Percentiles rank a stretch among this genome's conserved stretches.
Conservation (phyloP, 2,329 filamentous ascomycete genomes). For the Aureobasidium sp. region DNA sequence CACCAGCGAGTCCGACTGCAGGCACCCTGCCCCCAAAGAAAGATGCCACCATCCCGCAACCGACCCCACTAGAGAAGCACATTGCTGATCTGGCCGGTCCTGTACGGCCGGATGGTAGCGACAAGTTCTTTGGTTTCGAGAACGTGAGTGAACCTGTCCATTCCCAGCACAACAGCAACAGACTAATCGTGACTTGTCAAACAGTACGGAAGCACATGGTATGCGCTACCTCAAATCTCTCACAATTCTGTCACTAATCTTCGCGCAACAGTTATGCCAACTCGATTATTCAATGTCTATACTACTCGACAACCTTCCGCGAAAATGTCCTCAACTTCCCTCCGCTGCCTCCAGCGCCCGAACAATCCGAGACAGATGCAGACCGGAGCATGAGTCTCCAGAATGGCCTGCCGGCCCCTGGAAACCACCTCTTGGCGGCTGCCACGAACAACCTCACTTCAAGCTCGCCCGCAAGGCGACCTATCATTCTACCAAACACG, state of each 20-base stretch:
- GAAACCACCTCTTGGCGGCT: slow-evolving; percentile 13
- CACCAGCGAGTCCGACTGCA: slow-evolving; percentile 40
- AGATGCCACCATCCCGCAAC: slow-evolving; percentile 49
- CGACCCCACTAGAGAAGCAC: slow-evolving; percentile 63
- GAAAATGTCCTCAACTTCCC: slow-evolving; percentile 92
- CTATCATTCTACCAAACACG: slow-evolving; percentile 17
- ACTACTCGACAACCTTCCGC: slow-evolving; percentile 90
- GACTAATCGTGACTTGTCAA: slow-evolving; percentile 14
- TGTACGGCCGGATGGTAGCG: slow-evolving; percentile 77
- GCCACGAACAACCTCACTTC: slow-evolving; percentile 13
- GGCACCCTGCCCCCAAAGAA: slow-evolving; percentile 49
- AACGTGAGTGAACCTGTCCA: slow-evolving; percentile 59
- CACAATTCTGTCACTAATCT: background rate
- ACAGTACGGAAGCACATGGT: slow-evolving; percentile 98
- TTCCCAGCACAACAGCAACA: slow-evolving; percentile 4
- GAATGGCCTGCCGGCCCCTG: slow-evolving; percentile 49
- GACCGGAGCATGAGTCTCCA: slow-evolving; percentile 25
- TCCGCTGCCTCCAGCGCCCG: slow-evolving; percentile 10
- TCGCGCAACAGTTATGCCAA: slow-evolving; percentile 74
- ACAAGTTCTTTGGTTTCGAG: slow-evolving; percentile 97
- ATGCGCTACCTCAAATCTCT: slow-evolving; percentile 30
- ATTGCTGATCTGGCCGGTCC: slow-evolving; percentile 75
- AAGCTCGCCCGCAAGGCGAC: slow-evolving; percentile 18
- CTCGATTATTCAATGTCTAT: slow-evolving; percentile 94
- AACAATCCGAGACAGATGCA: background rate